A percentile compares a stretch with the other conserved stretches of the same genome.
Evolutionary conservation across 352 stramenopile species (phyloP).

Genomic region (Pythium dissimile): DNA sequence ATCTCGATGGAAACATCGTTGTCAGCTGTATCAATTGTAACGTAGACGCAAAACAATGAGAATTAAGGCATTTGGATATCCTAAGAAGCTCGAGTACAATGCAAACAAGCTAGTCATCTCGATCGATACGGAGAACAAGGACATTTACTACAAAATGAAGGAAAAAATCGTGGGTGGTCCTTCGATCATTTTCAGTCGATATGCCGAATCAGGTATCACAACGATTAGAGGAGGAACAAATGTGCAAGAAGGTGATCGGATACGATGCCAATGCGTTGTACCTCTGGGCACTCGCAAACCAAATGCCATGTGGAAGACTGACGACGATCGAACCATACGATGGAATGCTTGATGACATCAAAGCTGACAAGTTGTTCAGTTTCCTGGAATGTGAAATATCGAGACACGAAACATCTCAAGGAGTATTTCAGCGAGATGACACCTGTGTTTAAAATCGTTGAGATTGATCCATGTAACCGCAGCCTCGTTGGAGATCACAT

Average conservation of each 20-base stretch:
- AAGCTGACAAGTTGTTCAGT: no score
- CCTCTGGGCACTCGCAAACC: conserved; percentile 25
- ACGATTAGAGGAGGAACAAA: conserved; percentile 7
- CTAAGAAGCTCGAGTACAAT: no score
- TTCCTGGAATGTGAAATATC: conserved; percentile 39
- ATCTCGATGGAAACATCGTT: no score
- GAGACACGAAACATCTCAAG: background rate
- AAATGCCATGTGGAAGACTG: conserved; percentile 29
- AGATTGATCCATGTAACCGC: background rate
- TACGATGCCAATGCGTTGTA: conserved; percentile 31
- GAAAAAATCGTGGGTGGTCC: conserved; percentile 16
- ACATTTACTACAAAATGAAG: background rate
- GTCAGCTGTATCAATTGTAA: no score
- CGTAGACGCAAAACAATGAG: no score
- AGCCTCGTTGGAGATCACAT: background rate
- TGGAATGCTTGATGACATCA: conserved; percentile 31
- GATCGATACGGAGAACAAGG: no score
- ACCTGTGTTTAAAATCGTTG: background rate
- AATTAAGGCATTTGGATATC: no score
- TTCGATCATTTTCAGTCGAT: conserved; percentile 19
- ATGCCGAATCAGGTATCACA: conserved; percentile 13
- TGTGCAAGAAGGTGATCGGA: conserved; percentile 15
- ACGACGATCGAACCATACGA: conserved; percentile 23
- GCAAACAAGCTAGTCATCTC: no score
- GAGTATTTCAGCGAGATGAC: background rate